A percentile compares a stretch with the other conserved stretches of the same genome.
phyloP scores from a whole-genome alignment of 192 early-diverging fungal species.

The Coemansia aciculifera region DNA sequence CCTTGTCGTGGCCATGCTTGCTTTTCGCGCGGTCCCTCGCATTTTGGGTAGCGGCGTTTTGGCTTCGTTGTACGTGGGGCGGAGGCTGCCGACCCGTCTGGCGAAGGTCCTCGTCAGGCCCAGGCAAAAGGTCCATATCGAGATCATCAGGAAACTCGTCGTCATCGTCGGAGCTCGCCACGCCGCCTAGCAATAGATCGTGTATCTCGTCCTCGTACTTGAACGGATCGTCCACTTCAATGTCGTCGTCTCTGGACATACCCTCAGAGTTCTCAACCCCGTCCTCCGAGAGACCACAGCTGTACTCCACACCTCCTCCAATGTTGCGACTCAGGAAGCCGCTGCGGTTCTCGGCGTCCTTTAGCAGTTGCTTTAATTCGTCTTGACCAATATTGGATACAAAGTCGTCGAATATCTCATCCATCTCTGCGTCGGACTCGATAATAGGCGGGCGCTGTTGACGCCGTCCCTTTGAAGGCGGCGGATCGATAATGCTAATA shows the following conservation, averaged over 20 bases:
- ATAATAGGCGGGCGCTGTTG: conserved; percentile 2
- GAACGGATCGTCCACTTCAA: conserved; percentile 31
- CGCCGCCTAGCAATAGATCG: not conserved
- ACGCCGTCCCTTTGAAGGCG: not conserved
- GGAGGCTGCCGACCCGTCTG: conserved; percentile 2
- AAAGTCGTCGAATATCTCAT: conserved; percentile 30
- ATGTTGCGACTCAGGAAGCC: conserved; percentile 25
- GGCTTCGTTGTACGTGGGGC: conserved; percentile 3
- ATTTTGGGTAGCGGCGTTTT: conserved; percentile 18
- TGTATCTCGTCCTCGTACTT: conserved; percentile 24
- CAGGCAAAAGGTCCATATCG: conserved; percentile 24
- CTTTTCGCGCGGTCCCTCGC: conserved; percentile 18
- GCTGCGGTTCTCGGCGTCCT: not conserved
- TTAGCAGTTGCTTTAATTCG: conserved; percentile 16
- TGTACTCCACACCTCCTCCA: conserved; percentile 19
- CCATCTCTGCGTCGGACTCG: conserved; percentile 4
- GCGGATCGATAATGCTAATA: not conserved
- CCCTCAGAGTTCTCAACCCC: conserved; percentile 3
- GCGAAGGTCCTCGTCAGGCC: not conserved
- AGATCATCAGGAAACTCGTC: conserved; percentile 36
- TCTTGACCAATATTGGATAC: conserved; percentile 34
- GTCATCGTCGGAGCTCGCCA: conserved; percentile 23
- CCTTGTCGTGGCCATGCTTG: conserved; percentile 16
- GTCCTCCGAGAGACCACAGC: not conserved
- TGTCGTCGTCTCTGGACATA: conserved; percentile 1